phyloP scores from a whole-genome alignment of 495 filamentous ascomycete species.

The Neurospora hispaniola region DNA sequence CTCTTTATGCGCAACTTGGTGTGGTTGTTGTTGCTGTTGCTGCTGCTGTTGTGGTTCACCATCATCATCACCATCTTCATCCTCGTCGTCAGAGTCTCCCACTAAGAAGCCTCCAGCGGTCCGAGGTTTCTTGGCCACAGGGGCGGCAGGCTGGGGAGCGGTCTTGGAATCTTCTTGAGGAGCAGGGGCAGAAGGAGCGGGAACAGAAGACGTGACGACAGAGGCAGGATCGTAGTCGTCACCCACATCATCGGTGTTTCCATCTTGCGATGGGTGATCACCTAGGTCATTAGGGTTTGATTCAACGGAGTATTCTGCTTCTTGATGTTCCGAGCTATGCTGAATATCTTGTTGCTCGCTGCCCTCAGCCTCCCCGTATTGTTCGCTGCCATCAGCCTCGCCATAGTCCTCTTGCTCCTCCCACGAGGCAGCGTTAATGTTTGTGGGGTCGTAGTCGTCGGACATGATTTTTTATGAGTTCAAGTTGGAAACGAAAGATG shows the following conservation, averaged over 20 bases:
- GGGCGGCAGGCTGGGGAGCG: conserved; percentile 18
- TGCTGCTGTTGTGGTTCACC: background rate
- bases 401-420: conserved; percentile 44
- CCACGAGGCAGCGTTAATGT: conserved; percentile 27
- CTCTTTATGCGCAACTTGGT: background rate
- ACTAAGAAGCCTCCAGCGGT: conserved; percentile 73
- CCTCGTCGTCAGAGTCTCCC: conserved; percentile 56
- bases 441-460: conserved; percentile 26
- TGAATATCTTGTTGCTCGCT: conserved; percentile 39
- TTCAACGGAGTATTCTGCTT: conserved; percentile 36
- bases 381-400: conserved; percentile 30
- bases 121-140: conserved; percentile 45
- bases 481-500: background rate
- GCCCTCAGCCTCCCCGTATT: conserved; percentile 26
- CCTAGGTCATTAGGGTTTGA: conserved; percentile 33
- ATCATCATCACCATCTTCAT: conserved; percentile 20
- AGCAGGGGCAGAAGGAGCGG: background rate
- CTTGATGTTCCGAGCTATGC: conserved; percentile 37
- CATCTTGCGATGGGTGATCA: conserved; percentile 30
- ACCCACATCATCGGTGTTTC: conserved; percentile 33
- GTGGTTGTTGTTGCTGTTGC: background rate
- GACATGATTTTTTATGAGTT: conserved; percentile 21
- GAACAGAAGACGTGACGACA: conserved; percentile 18
- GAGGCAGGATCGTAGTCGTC: conserved; percentile 41
- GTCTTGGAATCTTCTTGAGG: conserved; percentile 2